Percentiles rank a stretch among this genome's conserved stretches.
Conservation (phyloP, 1,139 yeast species). For the Taphrina sp. region DNA sequence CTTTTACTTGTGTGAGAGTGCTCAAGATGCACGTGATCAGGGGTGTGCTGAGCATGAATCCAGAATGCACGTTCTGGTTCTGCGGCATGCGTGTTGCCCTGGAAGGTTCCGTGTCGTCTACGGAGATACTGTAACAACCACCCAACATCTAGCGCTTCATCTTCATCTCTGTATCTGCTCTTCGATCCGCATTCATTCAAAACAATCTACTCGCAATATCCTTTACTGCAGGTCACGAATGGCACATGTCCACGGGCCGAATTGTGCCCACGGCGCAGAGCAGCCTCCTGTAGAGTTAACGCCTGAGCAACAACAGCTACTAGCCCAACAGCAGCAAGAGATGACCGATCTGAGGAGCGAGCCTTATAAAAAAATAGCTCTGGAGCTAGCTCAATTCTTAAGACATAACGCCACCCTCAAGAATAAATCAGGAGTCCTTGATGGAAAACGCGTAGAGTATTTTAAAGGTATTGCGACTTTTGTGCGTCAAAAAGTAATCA, state of each 20-base stretch:
- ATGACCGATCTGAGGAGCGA: constrained; percentile 28
- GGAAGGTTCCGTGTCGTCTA: too few relatives aligned
- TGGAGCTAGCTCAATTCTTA: constrained; percentile 68
- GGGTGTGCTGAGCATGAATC: too few relatives aligned
- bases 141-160: too few relatives aligned
- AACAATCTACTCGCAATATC: too few relatives aligned
- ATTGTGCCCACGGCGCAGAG: constrained; percentile 41
- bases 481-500: neutral
- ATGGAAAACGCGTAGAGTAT: constrained; percentile 70
- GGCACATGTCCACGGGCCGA: constrained; percentile 21
- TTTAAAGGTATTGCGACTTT: constrained; percentile 56
- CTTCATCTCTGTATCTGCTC: too few relatives aligned
- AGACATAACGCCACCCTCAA: constrained; percentile 66
- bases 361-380: constrained; percentile 42
- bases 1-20: too few relatives aligned
- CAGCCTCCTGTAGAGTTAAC: constrained; percentile 60
- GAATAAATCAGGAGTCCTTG: constrained; percentile 73
- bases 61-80: too few relatives aligned
- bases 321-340: constrained; percentile 20
- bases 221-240: too few relatives aligned
- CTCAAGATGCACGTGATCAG: too few relatives aligned
- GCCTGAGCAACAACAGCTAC: constrained; percentile 47
- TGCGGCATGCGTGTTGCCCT: too few relatives aligned
- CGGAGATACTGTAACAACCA: too few relatives aligned
- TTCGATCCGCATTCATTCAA: too few relatives aligned